A percentile compares a stretch with the other conserved stretches of the same genome.
Conservation (phyloP, 805 yeast genomes). For the Peterozyma toletana region DNA sequence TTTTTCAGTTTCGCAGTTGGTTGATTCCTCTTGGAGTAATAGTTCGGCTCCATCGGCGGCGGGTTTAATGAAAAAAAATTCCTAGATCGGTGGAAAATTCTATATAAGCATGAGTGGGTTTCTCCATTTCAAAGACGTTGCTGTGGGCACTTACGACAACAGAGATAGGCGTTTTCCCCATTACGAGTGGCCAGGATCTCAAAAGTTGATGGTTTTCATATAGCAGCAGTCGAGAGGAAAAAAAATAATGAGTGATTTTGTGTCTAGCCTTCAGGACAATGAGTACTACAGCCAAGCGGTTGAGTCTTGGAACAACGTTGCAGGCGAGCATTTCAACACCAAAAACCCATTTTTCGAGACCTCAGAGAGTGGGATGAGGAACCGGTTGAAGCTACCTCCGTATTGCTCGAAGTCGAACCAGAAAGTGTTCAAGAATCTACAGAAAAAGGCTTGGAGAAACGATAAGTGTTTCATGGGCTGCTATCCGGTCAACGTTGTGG, state of each 20-base stretch:
- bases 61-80: too few relatives aligned
- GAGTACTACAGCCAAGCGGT: conserved; percentile 54
- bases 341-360: conserved; percentile 61
- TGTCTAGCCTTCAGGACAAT: conserved; percentile 22
- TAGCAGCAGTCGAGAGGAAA: not conserved
- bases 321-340: conserved; percentile 56
- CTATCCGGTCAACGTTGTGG: conserved; percentile 64
- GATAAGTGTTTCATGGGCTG: conserved; percentile 82
- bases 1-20: too few relatives aligned
- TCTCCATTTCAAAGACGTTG: too few relatives aligned
- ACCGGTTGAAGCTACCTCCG: conserved; percentile 53
- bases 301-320: conserved; percentile 58
- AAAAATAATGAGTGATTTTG: conserved; percentile 3
- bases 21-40: too few relatives aligned
- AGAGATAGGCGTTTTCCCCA: too few relatives aligned
- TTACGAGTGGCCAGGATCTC: too few relatives aligned
- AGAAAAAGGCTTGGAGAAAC: conserved; percentile 77
- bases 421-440: conserved; percentile 66
- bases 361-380: conserved; percentile 40
- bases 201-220: too few relatives aligned
- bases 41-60: too few relatives aligned
- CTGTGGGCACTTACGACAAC: too few relatives aligned
- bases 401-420: conserved; percentile 52
- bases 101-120: too few relatives aligned
- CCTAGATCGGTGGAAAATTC: too few relatives aligned